Conservation (phyloP, 805 yeast species). For the Cyberlindnera veronae region DNA sequence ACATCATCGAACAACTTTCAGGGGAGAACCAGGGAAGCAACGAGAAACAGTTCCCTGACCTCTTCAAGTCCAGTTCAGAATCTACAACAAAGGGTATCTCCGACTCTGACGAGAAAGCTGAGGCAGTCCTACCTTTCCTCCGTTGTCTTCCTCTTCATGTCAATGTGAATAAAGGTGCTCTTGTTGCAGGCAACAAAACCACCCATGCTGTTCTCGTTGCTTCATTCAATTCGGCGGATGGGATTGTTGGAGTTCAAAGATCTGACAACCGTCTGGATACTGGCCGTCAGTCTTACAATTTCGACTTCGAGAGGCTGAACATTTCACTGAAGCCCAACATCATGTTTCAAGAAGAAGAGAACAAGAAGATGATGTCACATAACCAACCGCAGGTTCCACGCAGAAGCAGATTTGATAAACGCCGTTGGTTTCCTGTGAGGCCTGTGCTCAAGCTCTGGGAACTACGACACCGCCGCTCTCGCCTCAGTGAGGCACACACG, state of each 20-base stretch:
- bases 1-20: constrained; percentile 42
- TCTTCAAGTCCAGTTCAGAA: constrained; percentile 16
- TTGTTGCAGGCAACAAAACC: constrained; percentile 74
- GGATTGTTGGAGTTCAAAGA: constrained; percentile 52
- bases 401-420: neutral
- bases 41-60: constrained; percentile 14
- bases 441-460: constrained; percentile 9
- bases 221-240: constrained; percentile 53
- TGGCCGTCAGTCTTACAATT: constrained; percentile 44
- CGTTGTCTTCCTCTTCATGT: constrained; percentile 60
- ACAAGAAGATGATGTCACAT: neutral
- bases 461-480: constrained; percentile 3
- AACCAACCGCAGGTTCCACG: neutral
- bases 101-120: neutral
- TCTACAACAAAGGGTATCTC: constrained; percentile 12
- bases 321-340: constrained; percentile 68
- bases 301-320: constrained; percentile 50
- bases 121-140: constrained; percentile 21
- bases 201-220: constrained; percentile 71
- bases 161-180: constrained; percentile 59
- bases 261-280: constrained; percentile 53
- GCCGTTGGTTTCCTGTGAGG: constrained; percentile 7
- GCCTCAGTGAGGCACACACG: constrained; percentile 1
- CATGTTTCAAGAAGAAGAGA: constrained; percentile 44
- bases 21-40: constrained; percentile 9